Evolutionary conservation across 441 rosid genomes (phyloP), one percentile per base, ranked within the genome.

Genomic region (Daphne laureola): DNA sequence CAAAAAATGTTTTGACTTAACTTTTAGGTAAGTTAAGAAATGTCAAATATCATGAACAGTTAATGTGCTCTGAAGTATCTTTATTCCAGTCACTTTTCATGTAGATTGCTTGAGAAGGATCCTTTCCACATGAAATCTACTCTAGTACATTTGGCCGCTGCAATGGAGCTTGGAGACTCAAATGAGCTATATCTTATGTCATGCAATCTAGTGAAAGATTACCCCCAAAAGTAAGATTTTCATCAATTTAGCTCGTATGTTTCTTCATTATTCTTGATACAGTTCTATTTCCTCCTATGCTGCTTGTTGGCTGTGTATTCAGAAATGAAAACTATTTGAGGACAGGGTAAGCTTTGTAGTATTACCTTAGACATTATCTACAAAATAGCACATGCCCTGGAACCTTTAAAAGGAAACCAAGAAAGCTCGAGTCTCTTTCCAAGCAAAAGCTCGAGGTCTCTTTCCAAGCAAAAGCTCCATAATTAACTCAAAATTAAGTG

Each of bases 181-280:
- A 92, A 89, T 76, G 98, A 92, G 77, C 96, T 92, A 4, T 92
- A 92, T 73, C 71, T 84, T 41, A 86, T 89, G 95, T 84, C 98
- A 9, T 89, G 94, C 72, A 92, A 84, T 78, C 76, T 92, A 74
- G 95, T 88, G 62, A 84, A 92, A 80, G 97, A 92, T 75, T 77
- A 89, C 67, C 97, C 97, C 61, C 90, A 86, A 49, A 92, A 83
- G 97, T 92, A 77, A 81, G 96, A 58, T 59, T 14, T 49, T 23
- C 57, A 17, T 50, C 47, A 16, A 7, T 60, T 26, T 48, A 3
- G 4, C 45, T 36, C 55, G 16, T 41, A 14, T 23, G 2, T 43
- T 47, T 14, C 5, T 57, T 42, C 23, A 36, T 57, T 1, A 4
- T 31, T 31, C 11, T 31, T 31, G 38, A 8, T 2, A 31, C 38